phyloP scores from a whole-genome alignment of 106 monocot species.

The Agapanthus africanus region DNA sequence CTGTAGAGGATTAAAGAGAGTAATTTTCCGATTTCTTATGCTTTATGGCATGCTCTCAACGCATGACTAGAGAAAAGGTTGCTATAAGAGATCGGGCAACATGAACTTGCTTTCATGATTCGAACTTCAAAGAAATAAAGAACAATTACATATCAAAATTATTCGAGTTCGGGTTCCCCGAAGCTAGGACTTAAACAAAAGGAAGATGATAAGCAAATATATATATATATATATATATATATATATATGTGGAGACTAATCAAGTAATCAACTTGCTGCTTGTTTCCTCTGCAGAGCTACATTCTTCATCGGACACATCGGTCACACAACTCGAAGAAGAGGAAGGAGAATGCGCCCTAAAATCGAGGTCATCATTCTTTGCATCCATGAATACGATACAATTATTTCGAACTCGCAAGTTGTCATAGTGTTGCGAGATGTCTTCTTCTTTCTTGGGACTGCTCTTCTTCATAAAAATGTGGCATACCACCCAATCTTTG shows the following conservation, averaged over 20 bases:
- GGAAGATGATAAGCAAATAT: neutral
- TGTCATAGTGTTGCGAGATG: neutral
- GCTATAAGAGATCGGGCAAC: no score
- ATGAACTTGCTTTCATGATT: neutral
- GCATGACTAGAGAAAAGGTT: no score
- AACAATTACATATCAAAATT: slow-evolving; percentile 11
- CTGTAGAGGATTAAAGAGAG: no score
- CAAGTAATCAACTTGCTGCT: slow-evolving; percentile 6
- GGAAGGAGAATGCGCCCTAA: neutral
- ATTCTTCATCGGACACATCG: slow-evolving; percentile 10
- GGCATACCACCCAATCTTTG: slow-evolving; percentile 39
- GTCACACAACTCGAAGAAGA: slow-evolving; percentile 35
- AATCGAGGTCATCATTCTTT: neutral
- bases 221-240: no score
- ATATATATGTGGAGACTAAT: no score
- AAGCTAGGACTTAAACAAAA: neutral
- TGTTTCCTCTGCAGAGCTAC: slow-evolving; percentile 9
- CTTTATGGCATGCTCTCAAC: no score
- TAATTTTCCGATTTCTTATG: no score
- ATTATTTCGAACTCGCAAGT: neutral
- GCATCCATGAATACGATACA: neutral
- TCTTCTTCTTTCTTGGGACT: slow-evolving; percentile 3
- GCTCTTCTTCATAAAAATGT: slow-evolving; percentile 32
- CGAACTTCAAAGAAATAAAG: neutral
- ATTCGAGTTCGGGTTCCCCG: slow-evolving; percentile 1